A percentile compares a stretch with the other conserved stretches of the same genome.
Evolutionary conservation across 306 rosid genomes (phyloP).

Genomic region (Cucurbita maxima): DNA sequence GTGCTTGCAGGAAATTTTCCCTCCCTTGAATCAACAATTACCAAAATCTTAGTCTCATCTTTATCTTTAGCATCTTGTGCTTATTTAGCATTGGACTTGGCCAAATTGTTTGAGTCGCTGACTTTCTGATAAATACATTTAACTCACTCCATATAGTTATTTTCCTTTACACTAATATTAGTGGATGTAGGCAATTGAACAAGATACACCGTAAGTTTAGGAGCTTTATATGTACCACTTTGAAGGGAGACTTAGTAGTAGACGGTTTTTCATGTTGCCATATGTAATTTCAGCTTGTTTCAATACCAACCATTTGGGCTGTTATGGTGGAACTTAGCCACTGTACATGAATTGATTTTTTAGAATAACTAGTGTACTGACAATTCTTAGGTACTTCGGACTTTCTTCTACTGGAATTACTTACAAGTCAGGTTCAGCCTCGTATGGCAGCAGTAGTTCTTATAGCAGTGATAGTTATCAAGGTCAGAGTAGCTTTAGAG

Average conservation of each 20-base stretch:
- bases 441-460: constrained; percentile 39
- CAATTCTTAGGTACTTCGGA: constrained; percentile 56
- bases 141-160: background rate
- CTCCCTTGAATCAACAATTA: background rate
- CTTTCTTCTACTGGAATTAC: constrained; percentile 90
- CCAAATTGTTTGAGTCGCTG: background rate
- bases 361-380: constrained; percentile 10
- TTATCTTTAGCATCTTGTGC: background rate
- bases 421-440: constrained; percentile 50
- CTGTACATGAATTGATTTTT: constrained; percentile 9
- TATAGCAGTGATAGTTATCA: constrained; percentile 54
- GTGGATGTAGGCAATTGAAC: background rate
- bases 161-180: background rate
- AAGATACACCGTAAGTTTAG: background rate
- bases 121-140: background rate
- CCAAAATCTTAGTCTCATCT: background rate
- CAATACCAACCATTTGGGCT: background rate
- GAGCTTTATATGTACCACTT: background rate
- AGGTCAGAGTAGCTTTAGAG: constrained; percentile 33
- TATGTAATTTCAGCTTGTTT: background rate
- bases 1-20: background rate
- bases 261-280: background rate
- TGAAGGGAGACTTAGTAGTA: background rate
- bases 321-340: background rate
- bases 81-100: background rate